Evolutionary conservation across 1,284 basidiomycete genomes (phyloP).

Genomic region (Trichosporon inkin): DNA sequence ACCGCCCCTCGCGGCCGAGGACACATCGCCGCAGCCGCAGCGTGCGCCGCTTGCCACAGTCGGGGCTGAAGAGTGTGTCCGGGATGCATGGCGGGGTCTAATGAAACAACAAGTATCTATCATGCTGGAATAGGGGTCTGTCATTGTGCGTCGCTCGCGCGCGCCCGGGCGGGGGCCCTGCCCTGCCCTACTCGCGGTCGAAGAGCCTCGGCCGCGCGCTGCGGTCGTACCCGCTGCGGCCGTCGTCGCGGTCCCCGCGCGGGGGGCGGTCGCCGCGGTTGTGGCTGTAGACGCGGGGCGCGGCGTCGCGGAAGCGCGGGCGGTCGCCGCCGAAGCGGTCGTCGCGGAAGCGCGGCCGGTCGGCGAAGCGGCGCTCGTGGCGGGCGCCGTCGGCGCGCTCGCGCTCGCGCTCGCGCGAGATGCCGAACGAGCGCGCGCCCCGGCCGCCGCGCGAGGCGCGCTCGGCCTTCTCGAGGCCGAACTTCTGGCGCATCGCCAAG

Average conservation of each 20-base stretch:
- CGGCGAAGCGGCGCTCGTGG: neutral
- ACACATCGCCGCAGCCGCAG: no score
- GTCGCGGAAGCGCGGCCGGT: neutral
- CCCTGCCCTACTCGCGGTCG: no score
- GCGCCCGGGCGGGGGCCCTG: no score
- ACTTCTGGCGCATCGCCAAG: constrained; percentile 53
- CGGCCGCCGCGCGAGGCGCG: constrained; percentile 1
- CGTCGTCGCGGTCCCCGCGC: neutral
- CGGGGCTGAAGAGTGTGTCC: no score
- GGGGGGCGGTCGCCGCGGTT: neutral
- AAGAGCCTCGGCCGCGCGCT: no score
- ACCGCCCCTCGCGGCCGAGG: no score
- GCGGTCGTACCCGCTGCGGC: no score
- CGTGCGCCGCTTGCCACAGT: no score
- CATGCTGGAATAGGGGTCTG: no score
- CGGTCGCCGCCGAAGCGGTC: constrained; percentile 5
- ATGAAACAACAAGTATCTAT: no score
- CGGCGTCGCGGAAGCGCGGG: neutral
- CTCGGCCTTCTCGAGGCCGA: constrained; percentile 13
- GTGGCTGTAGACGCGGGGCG: neutral
- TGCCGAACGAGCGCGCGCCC: constrained; percentile 7
- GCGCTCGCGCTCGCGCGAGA: constrained; percentile 2
- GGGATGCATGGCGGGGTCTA: no score
- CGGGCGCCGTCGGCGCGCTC: neutral
- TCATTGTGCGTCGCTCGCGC: no score